Conservation (phyloP, 176 grass and related monocot genomes). For the Carex kokanica region DNA sequence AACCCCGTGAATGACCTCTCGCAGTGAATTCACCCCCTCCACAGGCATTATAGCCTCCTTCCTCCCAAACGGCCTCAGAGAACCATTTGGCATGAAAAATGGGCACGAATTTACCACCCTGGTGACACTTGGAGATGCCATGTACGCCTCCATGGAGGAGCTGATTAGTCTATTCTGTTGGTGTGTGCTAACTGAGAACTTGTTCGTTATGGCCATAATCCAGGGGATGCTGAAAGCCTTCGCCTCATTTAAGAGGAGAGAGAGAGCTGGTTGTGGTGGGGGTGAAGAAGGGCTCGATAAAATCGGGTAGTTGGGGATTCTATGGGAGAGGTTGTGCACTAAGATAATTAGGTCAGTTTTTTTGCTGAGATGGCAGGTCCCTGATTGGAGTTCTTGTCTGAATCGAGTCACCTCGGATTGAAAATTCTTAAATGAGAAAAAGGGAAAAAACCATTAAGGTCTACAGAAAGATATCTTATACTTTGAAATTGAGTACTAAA, state of each 20-base stretch:
- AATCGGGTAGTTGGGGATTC: constrained; percentile 48
- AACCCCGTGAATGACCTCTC: constrained; percentile 60
- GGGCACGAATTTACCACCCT: constrained; percentile 69
- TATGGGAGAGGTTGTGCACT: constrained; percentile 92
- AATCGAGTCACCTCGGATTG: constrained; percentile 52
- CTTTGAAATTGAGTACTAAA: background rate
- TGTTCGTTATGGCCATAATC: constrained; percentile 91
- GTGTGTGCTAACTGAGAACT: constrained; percentile 69
- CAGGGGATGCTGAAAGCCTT: constrained; percentile 67
- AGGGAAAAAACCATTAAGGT: background rate
- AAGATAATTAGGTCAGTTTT: constrained; percentile 84
- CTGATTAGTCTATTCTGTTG: constrained; percentile 59
- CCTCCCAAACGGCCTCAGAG: constrained; percentile 51
- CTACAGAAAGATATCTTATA: constrained; percentile 4
- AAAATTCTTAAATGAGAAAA: constrained; percentile 52
- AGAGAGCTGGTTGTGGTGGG: constrained; percentile 55
- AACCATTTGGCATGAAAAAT: constrained; percentile 60
- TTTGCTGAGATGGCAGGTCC: constrained; percentile 49
- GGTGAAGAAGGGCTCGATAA: constrained; percentile 29
- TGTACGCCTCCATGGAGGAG: constrained; percentile 68
- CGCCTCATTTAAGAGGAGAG: constrained; percentile 76
- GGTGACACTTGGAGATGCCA: constrained; percentile 60
- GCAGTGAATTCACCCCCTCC: constrained; percentile 63
- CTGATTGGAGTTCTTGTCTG: constrained; percentile 69
- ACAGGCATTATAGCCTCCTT: constrained; percentile 67